Evolutionary conservation across 345 rosid genomes (phyloP), one percentile per base, ranked within the genome.

Genomic region (Camelina hispida): DNA sequence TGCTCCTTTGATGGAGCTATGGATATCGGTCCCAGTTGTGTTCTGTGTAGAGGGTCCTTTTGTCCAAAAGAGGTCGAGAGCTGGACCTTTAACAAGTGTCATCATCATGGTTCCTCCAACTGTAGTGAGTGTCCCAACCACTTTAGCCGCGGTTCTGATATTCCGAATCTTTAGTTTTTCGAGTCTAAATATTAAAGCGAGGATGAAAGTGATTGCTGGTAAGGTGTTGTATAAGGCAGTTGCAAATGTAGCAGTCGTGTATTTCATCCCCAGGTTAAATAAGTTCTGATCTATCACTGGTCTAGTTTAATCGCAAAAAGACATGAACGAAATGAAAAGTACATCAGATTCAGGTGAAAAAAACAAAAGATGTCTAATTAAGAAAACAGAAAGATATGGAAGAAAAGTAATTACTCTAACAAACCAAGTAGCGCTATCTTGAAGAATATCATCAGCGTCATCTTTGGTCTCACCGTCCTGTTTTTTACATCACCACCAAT

Each of bases 271-370:
- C 16, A 85, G 14, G 16, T 64, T 85, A 55, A 87, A 94, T 61
- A 90, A 62, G 80, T 94, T 94, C 37, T 91, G 97, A 78, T 87
- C 91, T 1, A 94, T 90, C 8, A 91, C 98, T 20, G 88, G 90
- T 85, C 50, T 44, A 15, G 15, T 44, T 5, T 42, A 69, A 2
- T 10, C 25, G 2, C 25, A 23, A 23, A 23, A 23, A 23, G 25
- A 23, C 25, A 23, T n/a, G 2, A 34, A 61, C 13, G 3, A 63
- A 70, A 15, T 8, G 7, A 37, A 48, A 47, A 13, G 7, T 6
- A 37, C 46, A 42, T 52, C 58, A 68, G 55, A 50, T 78, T 23
- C n/a, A 9, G 8, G 13, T 17, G 9, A 15, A 62, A 9, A 63
- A 42, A 20, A 25, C 11, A 13, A 3, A 6, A 62, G 43, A 62